Conservation (phyloP, 306 rosid genomes). For the Senna siamea region DNA sequence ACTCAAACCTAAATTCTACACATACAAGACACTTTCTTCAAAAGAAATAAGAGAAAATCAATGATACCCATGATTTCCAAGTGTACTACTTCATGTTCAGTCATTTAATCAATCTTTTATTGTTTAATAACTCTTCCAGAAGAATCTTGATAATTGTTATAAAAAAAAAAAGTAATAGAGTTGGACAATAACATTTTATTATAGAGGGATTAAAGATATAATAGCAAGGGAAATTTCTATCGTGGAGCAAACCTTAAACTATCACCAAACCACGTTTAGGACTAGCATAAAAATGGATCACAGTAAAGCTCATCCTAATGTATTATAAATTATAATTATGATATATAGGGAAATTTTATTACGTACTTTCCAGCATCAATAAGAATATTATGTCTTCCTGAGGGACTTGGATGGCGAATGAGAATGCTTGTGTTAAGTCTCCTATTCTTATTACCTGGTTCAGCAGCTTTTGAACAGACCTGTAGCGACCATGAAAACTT, state of each 20-base stretch:
- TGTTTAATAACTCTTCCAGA: constrained; percentile 2
- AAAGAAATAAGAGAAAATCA: constrained; percentile 7
- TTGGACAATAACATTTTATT: neutral
- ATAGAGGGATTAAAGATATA: neutral
- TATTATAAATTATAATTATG: constrained; percentile 19
- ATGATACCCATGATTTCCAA: neutral
- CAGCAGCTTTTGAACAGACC: constrained; percentile 81
- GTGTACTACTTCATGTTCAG: neutral
- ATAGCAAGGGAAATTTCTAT: neutral
- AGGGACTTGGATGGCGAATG: constrained; percentile 57
- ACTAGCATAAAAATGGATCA: constrained; percentile 24
- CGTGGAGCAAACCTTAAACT: constrained; percentile 14
- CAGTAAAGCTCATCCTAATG: constrained; percentile 5
- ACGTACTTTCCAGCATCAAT: constrained; percentile 94
- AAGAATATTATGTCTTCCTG: constrained; percentile 70
- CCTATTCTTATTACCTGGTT: constrained; percentile 77
- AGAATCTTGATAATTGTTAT: neutral
- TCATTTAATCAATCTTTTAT: neutral
- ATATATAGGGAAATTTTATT: neutral
- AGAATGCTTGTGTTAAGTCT: constrained; percentile 92
- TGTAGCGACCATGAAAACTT: constrained; percentile 35
- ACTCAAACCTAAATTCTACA: constrained; percentile 17
- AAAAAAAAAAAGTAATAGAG: neutral
- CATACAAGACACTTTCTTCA: constrained; percentile 1
- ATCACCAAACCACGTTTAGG: constrained; percentile 24